These are phyloP conservation scores for Arabidopsis suecica DNA, from an alignment of 345 rosid genomes.

Conservation along the genomic window DNA sequence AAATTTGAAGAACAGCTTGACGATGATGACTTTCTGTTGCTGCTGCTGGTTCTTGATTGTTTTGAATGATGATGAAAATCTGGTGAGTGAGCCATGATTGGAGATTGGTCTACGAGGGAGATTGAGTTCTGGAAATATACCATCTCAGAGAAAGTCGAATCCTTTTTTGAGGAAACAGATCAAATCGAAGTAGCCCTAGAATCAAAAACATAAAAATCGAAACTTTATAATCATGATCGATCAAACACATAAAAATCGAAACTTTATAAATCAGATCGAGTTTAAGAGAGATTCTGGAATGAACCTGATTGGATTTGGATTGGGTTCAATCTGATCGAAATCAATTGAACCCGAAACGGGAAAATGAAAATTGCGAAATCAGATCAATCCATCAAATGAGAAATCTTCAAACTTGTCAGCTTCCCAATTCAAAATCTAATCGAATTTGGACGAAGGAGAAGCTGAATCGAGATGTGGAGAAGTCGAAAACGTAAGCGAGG, in stretches of 20 bases:
- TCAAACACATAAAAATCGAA: neutral
- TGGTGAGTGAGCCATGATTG: constrained; percentile 63
- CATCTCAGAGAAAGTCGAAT: constrained; percentile 59
- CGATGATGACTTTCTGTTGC: constrained; percentile 46
- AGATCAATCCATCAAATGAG: constrained; percentile 14
- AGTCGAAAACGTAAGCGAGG: constrained; percentile 8
- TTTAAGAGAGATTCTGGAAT: neutral
- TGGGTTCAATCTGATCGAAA: constrained; percentile 32
- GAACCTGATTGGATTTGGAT: constrained; percentile 24
- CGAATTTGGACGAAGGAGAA: neutral
- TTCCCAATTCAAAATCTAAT: constrained; percentile 19
- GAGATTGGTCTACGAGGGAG: constrained; percentile 73
- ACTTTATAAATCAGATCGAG: constrained; percentile 16
- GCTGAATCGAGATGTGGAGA: constrained; percentile 1
- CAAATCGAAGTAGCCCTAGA: constrained; percentile 27
- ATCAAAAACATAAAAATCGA: neutral
- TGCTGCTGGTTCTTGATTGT: constrained; percentile 50
- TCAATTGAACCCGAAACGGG: constrained; percentile 3
- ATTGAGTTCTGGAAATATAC: constrained; percentile 78
- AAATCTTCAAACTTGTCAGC: neutral
- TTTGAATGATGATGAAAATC: constrained; percentile 41
- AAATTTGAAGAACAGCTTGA: constrained; percentile 37
- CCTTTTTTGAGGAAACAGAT: constrained; percentile 16
- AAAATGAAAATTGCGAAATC: neutral
- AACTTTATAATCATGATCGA: neutral